Conservation (phyloP, 108 stramenopile genomes). For the Licmophora abbreviata region DNA sequence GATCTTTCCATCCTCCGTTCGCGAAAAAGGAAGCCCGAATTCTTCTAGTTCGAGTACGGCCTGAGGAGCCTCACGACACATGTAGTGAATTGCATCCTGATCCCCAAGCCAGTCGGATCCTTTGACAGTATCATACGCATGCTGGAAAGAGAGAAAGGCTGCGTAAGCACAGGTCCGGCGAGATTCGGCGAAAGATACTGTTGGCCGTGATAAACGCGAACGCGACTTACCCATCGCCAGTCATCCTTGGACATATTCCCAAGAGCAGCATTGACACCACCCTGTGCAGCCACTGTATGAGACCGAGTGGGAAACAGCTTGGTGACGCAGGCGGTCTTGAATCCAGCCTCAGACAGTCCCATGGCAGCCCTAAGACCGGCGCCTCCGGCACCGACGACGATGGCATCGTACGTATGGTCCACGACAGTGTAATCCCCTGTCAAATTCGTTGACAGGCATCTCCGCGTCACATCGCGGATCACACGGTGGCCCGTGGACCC, state of each 20-base stretch:
- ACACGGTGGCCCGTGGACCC: not conserved
- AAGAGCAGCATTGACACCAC: constrained; percentile 99
- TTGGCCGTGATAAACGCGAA: too few species aligned
- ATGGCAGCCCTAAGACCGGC: constrained; percentile 97
- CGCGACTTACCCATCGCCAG: constrained; percentile 98
- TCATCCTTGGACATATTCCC: constrained; percentile 96
- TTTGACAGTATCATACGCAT: constrained; percentile 99
- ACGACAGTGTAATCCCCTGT: constrained; percentile 84
- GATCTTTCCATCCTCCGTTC: constrained; percentile 98
- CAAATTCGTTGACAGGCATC: constrained; percentile 23
- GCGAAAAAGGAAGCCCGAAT: constrained; percentile 89
- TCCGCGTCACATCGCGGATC: not conserved
- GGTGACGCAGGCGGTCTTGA: constrained; percentile 99
- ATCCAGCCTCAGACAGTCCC: constrained; percentile 96
- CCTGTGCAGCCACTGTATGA: constrained; percentile 99
- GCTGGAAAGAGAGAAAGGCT: too few species aligned
- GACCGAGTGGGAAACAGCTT: constrained; percentile 98
- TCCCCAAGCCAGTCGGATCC: constrained; percentile 99
- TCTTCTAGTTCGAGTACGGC: constrained; percentile 97
- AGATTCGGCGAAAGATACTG: too few species aligned
- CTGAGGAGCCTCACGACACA: constrained; percentile 98
- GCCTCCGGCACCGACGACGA: constrained; percentile 98
- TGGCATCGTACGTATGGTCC: constrained; percentile 97
- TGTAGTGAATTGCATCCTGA: constrained; percentile 99
- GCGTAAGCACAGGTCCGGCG: too few species aligned